Conservation (phyloP, 2,329 filamentous ascomycete genomes). For the Ophiostoma sp. region DNA sequence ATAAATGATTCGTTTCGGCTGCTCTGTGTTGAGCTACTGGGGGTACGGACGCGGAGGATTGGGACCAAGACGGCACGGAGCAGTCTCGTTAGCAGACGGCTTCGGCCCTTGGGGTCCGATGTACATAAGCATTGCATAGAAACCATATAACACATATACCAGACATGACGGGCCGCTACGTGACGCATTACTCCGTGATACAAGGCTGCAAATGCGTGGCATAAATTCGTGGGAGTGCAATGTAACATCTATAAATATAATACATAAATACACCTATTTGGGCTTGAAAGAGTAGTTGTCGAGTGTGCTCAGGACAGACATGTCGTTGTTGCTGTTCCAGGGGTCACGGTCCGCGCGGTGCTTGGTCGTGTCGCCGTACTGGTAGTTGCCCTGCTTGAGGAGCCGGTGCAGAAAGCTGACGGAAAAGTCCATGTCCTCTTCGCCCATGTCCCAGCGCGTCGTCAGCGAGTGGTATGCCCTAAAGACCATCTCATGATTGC, state of each 20-base stretch:
- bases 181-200: not conserved
- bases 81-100: not conserved
- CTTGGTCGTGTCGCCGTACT: not conserved
- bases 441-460: slow-evolving; percentile 43
- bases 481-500: slow-evolving; percentile 47
- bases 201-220: not conserved
- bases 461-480: slow-evolving; percentile 50
- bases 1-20: slow-evolving; percentile 31
- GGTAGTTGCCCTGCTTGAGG: slow-evolving; percentile 30
- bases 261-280: not conserved
- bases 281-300: not conserved
- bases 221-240: not conserved
- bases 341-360: not conserved
- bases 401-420: slow-evolving; percentile 43
- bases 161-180: not conserved
- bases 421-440: slow-evolving; percentile 43
- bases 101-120: not conserved
- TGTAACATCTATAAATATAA: not conserved
- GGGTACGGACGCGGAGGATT: not conserved
- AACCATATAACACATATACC: not conserved
- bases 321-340: not conserved
- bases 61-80: not conserved
- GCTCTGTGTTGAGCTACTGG: slow-evolving; percentile 7
- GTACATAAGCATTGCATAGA: slow-evolving; percentile 14
- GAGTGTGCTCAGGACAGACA: not conserved